These are phyloP conservation scores for Dipteronia dyeriana DNA, from an alignment of 345 rosid genomes.

Conservation along the genomic window DNA sequence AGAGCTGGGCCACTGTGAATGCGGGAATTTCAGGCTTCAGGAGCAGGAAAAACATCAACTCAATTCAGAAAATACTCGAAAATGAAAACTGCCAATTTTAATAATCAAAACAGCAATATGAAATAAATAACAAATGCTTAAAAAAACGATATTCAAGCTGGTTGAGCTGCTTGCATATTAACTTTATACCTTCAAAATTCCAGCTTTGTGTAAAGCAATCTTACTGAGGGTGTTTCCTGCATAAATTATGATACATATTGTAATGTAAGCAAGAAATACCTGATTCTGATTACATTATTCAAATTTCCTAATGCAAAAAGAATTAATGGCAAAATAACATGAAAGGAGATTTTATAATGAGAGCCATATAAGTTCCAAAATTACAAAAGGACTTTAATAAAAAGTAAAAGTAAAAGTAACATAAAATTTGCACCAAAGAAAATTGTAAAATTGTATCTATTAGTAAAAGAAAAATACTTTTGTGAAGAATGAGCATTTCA, in stretches of 20 bases:
- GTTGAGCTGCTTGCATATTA: conserved; percentile 17
- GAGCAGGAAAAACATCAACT: conserved; percentile 52
- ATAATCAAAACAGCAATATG: conserved; percentile 26
- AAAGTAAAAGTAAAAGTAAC: neutral
- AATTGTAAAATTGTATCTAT: conserved; percentile 2
- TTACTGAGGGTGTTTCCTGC: conserved; percentile 71
- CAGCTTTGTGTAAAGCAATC: conserved; percentile 89
- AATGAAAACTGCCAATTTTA: conserved; percentile 38
- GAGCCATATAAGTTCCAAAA: neutral
- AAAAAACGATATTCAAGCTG: conserved; percentile 18
- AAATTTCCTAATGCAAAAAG: neutral
- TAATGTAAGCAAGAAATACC: conserved; percentile 14
- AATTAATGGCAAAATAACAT: neutral
- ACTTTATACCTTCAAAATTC: conserved; percentile 78
- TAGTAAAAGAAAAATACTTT: neutral
- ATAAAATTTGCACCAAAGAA: neutral
- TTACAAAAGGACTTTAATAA: neutral
- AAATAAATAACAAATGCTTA: conserved; percentile 20
- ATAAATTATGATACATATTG: conserved; percentile 21
- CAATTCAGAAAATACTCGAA: conserved; percentile 49
- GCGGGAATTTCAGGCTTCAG: conserved; percentile 90
- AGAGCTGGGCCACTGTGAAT: conserved; percentile 68
- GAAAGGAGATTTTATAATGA: neutral
- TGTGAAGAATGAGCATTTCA: conserved; percentile 4
- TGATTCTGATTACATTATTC: neutral